Base-by-base conservation (phyloP, 192 early-diverging fungal species). In the Rhizoclosmatium sp. region DNA sequence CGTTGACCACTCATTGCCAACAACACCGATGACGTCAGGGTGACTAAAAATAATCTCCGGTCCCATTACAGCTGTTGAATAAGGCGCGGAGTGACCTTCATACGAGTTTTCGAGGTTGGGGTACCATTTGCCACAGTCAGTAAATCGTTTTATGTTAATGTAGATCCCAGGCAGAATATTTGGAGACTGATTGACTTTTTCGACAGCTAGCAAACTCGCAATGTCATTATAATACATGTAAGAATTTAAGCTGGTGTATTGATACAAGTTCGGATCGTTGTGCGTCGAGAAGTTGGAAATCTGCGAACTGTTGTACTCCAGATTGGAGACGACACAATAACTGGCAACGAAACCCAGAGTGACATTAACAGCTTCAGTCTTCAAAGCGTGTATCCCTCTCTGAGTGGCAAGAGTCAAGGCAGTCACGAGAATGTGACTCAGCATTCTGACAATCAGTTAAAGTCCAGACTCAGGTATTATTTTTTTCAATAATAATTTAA, bases 111-210 rank as follows among this genome's bases (percentile, higher is more conserved):
- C 54, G 54, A 56, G 9, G 54, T 7, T 56, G 7, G 54, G 54
- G 9, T 19, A 56, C 9, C 19, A 71, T 14, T 12, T 7, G 16
- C 70, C 70, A 58, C 70, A 71, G 40, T 71, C 70, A 39, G 47
- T 41, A 39, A 64, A 64, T 4, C 61, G 10, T 39, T 64, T 47
- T 16, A 40, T 40, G 47, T 12, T 69, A 1, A 46, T 46, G 19
- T 46, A 2, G 14, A 47, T 47, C 14, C 67, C 1, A 47, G 67
- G 12, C 39, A 14, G 12, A 10, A 47, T 12, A 12, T 12, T 69
- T 69, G 67, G 67, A 39, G 2, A 47, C 14, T 39, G 19, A 47
- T 12, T 12, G 42, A 47, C 67, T 19, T 10, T 56, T 56, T 56
- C 54, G 54, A 56, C 19, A 7, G 54, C 54, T 10, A 19, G 9